Base-by-base conservation (phyloP, 805 yeast genomes). In the Kazachstania viticola region DNA sequence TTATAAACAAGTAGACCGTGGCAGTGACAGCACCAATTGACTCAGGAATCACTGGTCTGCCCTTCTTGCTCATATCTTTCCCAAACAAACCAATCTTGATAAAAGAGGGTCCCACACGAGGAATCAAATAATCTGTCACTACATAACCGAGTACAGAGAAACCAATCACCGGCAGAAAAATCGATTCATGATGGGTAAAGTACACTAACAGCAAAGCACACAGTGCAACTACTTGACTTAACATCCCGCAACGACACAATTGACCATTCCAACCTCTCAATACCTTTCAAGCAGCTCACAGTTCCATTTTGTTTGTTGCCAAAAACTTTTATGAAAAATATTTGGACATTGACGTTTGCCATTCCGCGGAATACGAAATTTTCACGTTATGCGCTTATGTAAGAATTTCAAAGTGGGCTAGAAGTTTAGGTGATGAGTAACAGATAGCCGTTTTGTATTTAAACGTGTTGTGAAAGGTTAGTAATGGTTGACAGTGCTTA, bases 21-120 rank as follows among this genome's bases (percentile, higher is more conserved):
- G 95, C 91, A 4, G 84, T 71, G 0, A 88, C 79, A 2, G 84
- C 78, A n/a, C 98, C 98, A 64, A 88, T 75, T 0, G 93, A 72
- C 59, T 91, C 98, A 1, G 98, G 91, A 8, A 84, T 67, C 3
- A 75, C 63, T 0, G 94, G 93, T 26, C 56, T 64, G n/a, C 72
- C 73, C n/a, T 52, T 55, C 53, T 91, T 91, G 27, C 85, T 76
- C 49, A 85, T 45, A 53, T 91, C 98, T 39, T 68, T 73, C 8
- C 98, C 98, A 39, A 60, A 69, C n/a, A 91, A 65, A 0, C 98
- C 98, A 27, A 79, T 72, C 32, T 69, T 67, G 15, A 80, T 67
- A 55, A 87, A 87, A 26, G 74, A 64, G 1, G 69, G 64, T 1
- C 76, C 66, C n/a, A 79, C 65, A 23, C 64, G 56, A 2, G 96